phyloP scores from a whole-genome alignment of 2,329 filamentous ascomycete species.

The Helotiales sp. region DNA sequence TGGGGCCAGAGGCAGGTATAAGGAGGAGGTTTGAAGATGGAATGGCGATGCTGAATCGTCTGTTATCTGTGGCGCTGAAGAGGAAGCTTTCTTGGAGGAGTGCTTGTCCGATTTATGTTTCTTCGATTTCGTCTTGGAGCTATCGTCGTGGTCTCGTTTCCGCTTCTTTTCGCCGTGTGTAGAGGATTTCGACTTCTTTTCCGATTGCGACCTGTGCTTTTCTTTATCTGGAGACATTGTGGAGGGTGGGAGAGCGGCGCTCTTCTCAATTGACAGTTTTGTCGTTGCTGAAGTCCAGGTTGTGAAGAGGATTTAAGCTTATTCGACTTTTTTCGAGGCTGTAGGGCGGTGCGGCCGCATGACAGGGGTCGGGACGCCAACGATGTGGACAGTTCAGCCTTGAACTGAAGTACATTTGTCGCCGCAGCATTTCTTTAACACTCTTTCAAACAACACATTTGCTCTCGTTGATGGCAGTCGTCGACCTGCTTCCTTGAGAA shows the following conservation, averaged over 20 bases:
- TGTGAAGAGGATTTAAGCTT: conserved; percentile 8
- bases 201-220: conserved; percentile 32
- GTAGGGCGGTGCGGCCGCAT: conserved; percentile 27
- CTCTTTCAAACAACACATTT: not conserved
- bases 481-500: not conserved
- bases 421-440: not conserved
- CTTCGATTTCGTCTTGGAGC: conserved; percentile 45
- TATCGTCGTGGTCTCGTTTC: conserved; percentile 38
- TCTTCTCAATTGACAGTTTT: conserved; percentile 32
- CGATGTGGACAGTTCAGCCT: conserved; percentile 19
- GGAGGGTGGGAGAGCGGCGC: conserved; percentile 6
- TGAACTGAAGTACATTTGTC: conserved; percentile 2
- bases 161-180: conserved; percentile 43
- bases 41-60: conserved; percentile 59
- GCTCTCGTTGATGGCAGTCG: conserved; percentile 6
- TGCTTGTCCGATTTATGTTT: conserved; percentile 42
- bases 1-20: conserved; percentile 76
- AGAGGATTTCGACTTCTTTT: conserved; percentile 38
- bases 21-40: conserved; percentile 74
- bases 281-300: not conserved
- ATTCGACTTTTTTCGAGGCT: conserved; percentile 19
- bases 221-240: conserved; percentile 28
- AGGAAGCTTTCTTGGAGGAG: conserved; percentile 14
- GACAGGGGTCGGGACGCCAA: conserved; percentile 1
- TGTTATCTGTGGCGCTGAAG: conserved; percentile 1